A percentile compares a stretch with the other conserved stretches of the same genome.
These are phyloP conservation scores for Didymella exigua DNA, from an alignment of 2,329 filamentous ascomycete genomes.

Conservation along the genomic window DNA sequence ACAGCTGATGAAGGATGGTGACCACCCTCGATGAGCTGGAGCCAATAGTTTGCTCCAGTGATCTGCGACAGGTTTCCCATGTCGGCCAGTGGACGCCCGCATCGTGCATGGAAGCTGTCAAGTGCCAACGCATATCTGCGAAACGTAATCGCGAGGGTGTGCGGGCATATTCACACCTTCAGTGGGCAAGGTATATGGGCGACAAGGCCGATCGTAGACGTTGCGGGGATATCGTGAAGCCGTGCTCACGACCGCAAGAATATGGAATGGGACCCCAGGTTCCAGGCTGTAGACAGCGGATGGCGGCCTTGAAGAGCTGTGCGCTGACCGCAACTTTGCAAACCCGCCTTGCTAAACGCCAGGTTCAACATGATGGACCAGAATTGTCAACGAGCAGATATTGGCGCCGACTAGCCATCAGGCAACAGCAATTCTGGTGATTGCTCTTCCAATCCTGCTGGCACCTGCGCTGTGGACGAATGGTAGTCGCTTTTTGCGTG, in stretches of 20 bases:
- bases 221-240: slow-evolving; percentile 4
- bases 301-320: slow-evolving; percentile 11
- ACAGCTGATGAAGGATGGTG: slow-evolving; percentile 21
- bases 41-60: slow-evolving; percentile 39
- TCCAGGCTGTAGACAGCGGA: slow-evolving; percentile 3
- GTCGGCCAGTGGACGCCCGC: slow-evolving; percentile 17
- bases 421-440: neutral
- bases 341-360: slow-evolving; percentile 36
- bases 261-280: slow-evolving; percentile 3
- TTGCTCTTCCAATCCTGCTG: neutral
- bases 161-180: slow-evolving; percentile 1
- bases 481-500: neutral
- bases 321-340: slow-evolving; percentile 30
- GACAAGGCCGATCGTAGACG: neutral
- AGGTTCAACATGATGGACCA: neutral
- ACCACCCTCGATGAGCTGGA: slow-evolving; percentile 30
- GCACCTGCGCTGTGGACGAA: neutral
- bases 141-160: neutral
- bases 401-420: neutral
- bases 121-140: slow-evolving; percentile 35
- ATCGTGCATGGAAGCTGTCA: slow-evolving; percentile 15
- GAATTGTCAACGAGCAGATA: neutral
- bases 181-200: neutral
- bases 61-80: slow-evolving; percentile 22
- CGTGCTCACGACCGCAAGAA: neutral